A percentile compares a stretch with the other conserved stretches of the same genome.
Conservation (phyloP, 495 filamentous ascomycete species). For the Penicillium steckii region DNA sequence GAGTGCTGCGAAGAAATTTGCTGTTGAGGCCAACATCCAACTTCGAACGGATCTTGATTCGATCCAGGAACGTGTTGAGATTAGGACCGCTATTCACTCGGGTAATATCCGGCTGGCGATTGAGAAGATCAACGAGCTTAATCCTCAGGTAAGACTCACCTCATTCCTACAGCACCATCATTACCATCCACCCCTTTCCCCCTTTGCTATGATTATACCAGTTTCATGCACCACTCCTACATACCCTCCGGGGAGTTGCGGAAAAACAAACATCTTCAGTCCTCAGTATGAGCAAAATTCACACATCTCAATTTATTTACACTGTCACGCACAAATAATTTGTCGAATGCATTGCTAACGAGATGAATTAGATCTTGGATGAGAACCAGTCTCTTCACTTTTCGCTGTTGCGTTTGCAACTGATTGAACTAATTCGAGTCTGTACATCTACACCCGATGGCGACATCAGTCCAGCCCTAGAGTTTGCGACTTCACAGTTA, state of each 20-base stretch:
- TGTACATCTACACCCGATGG: conserved; percentile 62
- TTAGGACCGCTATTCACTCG: conserved; percentile 74
- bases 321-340: conserved; percentile 8
- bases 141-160: conserved; percentile 73
- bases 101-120: conserved; percentile 85
- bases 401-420: conserved; percentile 81
- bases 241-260: conserved; percentile 74
- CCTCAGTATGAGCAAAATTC: conserved; percentile 82
- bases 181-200: conserved; percentile 2
- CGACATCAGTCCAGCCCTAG: conserved; percentile 78
- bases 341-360: conserved; percentile 28
- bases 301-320: conserved; percentile 11
- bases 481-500: conserved; percentile 83
- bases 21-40: conserved; percentile 84
- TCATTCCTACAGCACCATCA: conserved; percentile 7
- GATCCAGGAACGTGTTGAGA: conserved; percentile 75
- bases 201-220: conserved; percentile 84
- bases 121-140: conserved; percentile 81
- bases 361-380: conserved; percentile 74
- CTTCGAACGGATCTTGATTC: conserved; percentile 65
- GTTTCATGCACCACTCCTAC: conserved; percentile 99
- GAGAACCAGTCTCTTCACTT: conserved; percentile 84
- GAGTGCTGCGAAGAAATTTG: conserved; percentile 90
- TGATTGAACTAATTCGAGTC: conserved; percentile 86
- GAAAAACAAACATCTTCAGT: conserved; percentile 94